Conservation (phyloP, 2,329 filamentous ascomycete species). For the Colletotrichum navitas region DNA sequence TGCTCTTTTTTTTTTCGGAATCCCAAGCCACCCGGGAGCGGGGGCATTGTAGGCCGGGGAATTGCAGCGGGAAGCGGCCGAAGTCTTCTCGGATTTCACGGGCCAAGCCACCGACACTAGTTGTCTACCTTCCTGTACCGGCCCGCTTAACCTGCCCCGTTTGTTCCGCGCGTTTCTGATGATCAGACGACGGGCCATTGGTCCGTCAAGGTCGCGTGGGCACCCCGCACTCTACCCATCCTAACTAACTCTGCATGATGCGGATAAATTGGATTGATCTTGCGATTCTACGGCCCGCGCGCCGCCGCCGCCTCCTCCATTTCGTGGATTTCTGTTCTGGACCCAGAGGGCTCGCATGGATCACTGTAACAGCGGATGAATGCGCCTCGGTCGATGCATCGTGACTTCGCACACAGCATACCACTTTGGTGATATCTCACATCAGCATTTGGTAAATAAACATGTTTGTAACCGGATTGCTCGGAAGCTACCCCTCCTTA, state of each 20-base stretch:
- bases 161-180: constrained; percentile 12
- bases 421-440: not conserved
- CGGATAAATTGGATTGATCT: not conserved
- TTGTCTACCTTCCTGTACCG: constrained; percentile 15
- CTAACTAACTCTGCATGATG: constrained; percentile 1
- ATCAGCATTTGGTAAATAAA: not conserved
- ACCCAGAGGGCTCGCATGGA: not conserved
- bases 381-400: not conserved
- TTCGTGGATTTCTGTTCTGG: too few relatives aligned
- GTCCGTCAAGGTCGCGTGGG: constrained; percentile 17
- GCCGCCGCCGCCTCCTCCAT: not conserved
- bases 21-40: not conserved
- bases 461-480: constrained; percentile 19
- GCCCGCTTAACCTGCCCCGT: not conserved
- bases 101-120: constrained; percentile 10
- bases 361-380: not conserved
- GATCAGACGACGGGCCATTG: constrained; percentile 24
- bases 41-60: not conserved
- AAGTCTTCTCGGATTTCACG: not conserved
- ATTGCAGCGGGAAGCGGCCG: not conserved
- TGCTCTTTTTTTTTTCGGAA: constrained; percentile 6
- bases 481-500: constrained; percentile 25
- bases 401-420: not conserved
- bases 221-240: constrained; percentile 27
- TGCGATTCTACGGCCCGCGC: not conserved